phyloP scores from a whole-genome alignment of 305 asterid genomes.

The Rubia occidens region DNA sequence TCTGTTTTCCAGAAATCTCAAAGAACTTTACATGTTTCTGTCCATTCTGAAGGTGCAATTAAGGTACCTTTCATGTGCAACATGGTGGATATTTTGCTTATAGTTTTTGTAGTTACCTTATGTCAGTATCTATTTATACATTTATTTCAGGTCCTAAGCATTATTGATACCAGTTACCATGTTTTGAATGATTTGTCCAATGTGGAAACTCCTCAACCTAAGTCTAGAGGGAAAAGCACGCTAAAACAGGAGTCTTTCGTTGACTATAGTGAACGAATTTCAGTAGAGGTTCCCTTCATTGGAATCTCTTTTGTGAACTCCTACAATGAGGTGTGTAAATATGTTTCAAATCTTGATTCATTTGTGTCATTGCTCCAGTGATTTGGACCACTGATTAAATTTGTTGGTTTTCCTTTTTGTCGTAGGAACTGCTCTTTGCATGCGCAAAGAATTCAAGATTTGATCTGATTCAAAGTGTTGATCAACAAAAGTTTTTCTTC shows the following conservation, averaged over 20 bases:
- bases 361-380: not conserved
- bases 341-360: not conserved
- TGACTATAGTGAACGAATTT: constrained; percentile 56
- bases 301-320: constrained; percentile 88
- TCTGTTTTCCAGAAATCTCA: constrained; percentile 68
- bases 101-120: constrained; percentile 16
- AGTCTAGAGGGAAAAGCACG: constrained; percentile 43
- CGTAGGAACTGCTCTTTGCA: constrained; percentile 82
- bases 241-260: constrained; percentile 40
- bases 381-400: constrained; percentile 10
- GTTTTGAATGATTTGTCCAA: constrained; percentile 59
- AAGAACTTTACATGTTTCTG: constrained; percentile 69
- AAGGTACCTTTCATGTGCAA: constrained; percentile 36
- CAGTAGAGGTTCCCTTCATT: constrained; percentile 67
- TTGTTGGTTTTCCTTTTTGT: constrained; percentile 23
- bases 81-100: constrained; percentile 9
- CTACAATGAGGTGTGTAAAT: constrained; percentile 60
- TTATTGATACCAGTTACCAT: constrained; percentile 79
- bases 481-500: constrained; percentile 70
- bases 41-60: constrained; percentile 94
- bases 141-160: constrained; percentile 67
- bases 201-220: constrained; percentile 41
- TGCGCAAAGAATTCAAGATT: constrained; percentile 63
- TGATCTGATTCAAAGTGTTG: constrained; percentile 64
- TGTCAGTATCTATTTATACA: constrained; percentile 16